These are phyloP conservation scores for Mycosarcoma maydis DNA, from an alignment of 1,284 basidiomycete genomes.

Conservation along the genomic window DNA sequence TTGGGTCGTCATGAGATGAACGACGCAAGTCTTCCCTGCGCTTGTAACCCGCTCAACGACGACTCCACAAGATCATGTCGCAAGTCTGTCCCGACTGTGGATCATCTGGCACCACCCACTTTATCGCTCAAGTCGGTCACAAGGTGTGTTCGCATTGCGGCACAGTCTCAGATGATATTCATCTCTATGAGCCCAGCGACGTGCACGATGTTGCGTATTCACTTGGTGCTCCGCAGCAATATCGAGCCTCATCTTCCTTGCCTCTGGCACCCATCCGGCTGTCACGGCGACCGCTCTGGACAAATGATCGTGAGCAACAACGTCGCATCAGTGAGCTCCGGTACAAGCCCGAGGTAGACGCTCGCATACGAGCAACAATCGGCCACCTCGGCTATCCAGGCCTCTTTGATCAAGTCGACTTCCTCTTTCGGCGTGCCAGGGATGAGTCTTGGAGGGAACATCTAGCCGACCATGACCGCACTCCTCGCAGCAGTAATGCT, in stretches of 20 bases:
- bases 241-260: slow-evolving; percentile 1
- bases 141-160: slow-evolving; percentile 25
- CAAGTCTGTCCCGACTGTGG: slow-evolving; percentile 26
- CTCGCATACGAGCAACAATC: slow-evolving; percentile 20
- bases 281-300: slow-evolving; percentile 6
- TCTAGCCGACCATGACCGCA: no score
- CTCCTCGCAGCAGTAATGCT: background rate
- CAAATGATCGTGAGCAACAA: slow-evolving; percentile 10
- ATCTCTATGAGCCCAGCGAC: slow-evolving; percentile 25
- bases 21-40: background rate
- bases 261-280: background rate
- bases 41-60: background rate
- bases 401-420: slow-evolving; percentile 26
- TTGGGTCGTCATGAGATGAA: slow-evolving; percentile 5
- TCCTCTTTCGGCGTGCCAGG: slow-evolving; percentile 30
- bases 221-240: slow-evolving; percentile 11
- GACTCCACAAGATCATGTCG: slow-evolving; percentile 7
- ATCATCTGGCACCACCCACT: slow-evolving; percentile 3
- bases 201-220: slow-evolving; percentile 18
- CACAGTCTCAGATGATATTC: slow-evolving; percentile 15
- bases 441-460: slow-evolving; percentile 20
- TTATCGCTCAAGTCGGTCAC: slow-evolving; percentile 22
- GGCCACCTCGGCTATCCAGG: slow-evolving; percentile 10
- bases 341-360: slow-evolving; percentile 33
- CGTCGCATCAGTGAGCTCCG: slow-evolving; percentile 1